Evolutionary conservation across 208 protist genomes (phyloP).

Genomic region (Crithidia expoeki): DNA sequence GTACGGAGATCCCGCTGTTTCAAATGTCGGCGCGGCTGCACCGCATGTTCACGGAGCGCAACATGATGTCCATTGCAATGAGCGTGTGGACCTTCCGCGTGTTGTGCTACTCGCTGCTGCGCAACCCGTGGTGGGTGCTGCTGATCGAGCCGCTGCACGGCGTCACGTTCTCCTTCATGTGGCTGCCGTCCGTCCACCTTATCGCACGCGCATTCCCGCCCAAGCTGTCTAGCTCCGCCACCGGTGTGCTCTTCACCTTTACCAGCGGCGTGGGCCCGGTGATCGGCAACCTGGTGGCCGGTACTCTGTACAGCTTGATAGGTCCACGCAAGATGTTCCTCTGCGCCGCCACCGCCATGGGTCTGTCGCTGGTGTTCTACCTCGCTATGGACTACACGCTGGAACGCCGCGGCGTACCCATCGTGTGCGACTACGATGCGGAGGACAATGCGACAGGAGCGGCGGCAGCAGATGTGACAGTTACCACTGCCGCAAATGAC

Average conservation of each 20-base stretch:
- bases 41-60: slow-evolving; percentile 40
- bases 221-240: slow-evolving; percentile 52
- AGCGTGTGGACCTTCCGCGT: slow-evolving; percentile 55
- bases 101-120: slow-evolving; percentile 60
- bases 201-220: slow-evolving; percentile 46
- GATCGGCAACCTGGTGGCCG: slow-evolving; percentile 59
- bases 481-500: too few relatives aligned
- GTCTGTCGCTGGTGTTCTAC: slow-evolving; percentile 34
- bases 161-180: slow-evolving; percentile 72
- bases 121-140: slow-evolving; percentile 64
- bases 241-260: slow-evolving; percentile 58
- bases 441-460: too few relatives aligned
- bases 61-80: slow-evolving; percentile 65
- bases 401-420: slow-evolving; percentile 26
- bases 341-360: slow-evolving; percentile 36
- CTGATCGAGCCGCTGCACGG: slow-evolving; percentile 78
- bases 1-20: too few relatives aligned
- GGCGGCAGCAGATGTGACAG: too few relatives aligned
- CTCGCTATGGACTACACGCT: slow-evolving; percentile 39
- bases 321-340: slow-evolving; percentile 61
- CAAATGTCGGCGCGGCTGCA: slow-evolving; percentile 42
- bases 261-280: slow-evolving; percentile 58
- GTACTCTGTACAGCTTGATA: slow-evolving; percentile 51
- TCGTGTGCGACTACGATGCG: slow-evolving; percentile 25
- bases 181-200: slow-evolving; percentile 54